Conservation (phyloP, 2,329 filamentous ascomycete species). For the Botrytis pseudocinerea region DNA sequence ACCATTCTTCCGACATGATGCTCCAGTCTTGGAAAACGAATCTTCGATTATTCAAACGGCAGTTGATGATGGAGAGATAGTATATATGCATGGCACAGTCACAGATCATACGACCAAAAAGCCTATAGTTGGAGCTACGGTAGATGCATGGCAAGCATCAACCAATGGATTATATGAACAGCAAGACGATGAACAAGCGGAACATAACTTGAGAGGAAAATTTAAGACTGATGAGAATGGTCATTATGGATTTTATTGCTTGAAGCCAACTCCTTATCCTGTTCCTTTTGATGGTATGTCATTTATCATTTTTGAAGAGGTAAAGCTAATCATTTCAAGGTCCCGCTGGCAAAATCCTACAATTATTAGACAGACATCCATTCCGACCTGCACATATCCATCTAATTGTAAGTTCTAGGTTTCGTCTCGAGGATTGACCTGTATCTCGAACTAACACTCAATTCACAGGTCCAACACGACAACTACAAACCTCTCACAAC, state of each 20-base stretch:
- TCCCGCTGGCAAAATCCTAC: slow-evolving; percentile 57
- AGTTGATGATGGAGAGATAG: slow-evolving; percentile 50
- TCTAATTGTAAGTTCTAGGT: slow-evolving; percentile 49
- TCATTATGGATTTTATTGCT: slow-evolving; percentile 53
- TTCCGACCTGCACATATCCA: slow-evolving; percentile 65
- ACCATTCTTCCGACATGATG: slow-evolving; percentile 63
- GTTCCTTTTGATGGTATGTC: slow-evolving; percentile 39
- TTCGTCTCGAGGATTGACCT: background rate
- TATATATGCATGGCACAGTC: slow-evolving; percentile 60
- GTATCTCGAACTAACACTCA: background rate
- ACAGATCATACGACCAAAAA: slow-evolving; percentile 55
- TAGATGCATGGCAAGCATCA: slow-evolving; percentile 66
- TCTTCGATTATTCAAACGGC: slow-evolving; percentile 52
- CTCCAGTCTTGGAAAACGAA: slow-evolving; percentile 56
- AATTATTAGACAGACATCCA: slow-evolving; percentile 61
- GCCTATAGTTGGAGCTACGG: slow-evolving; percentile 55
- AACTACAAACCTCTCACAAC: slow-evolving; percentile 69
- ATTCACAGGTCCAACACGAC: slow-evolving; percentile 30
- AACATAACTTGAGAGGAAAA: slow-evolving; percentile 63
- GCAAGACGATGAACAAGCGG: slow-evolving; percentile 60
- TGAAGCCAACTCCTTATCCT: slow-evolving; percentile 47
- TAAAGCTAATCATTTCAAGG: slow-evolving; percentile 40
- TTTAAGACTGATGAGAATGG: slow-evolving; percentile 60
- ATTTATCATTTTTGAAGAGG: background rate
- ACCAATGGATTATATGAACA: slow-evolving; percentile 61